Percentiles rank a stretch among this genome's conserved stretches.
phyloP scores from a whole-genome alignment of 2,329 filamentous ascomycete species.

The Talaromyces islandicus region DNA sequence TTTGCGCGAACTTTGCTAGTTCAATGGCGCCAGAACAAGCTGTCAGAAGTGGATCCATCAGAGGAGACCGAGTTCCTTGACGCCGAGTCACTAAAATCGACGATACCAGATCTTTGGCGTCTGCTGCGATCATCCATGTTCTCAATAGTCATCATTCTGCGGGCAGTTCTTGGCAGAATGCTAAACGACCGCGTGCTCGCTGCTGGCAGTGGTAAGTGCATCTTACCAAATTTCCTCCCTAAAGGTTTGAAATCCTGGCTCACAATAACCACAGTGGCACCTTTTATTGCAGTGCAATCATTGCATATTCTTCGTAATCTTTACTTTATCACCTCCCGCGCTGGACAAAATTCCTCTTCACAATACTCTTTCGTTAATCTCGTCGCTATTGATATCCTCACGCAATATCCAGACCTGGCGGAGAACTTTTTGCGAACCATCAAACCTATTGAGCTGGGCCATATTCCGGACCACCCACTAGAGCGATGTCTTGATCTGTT shows the following conservation, averaged over 20 bases:
- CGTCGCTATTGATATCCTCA: conserved; percentile 73
- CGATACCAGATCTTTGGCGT: conserved; percentile 68
- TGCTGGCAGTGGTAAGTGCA: conserved; percentile 42
- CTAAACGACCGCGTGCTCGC: conserved; percentile 53
- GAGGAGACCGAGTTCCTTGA: conserved; percentile 61
- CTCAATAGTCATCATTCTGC: conserved; percentile 66
- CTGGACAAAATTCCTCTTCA: conserved; percentile 69
- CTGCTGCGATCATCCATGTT: conserved; percentile 71
- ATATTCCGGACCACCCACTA: conserved; percentile 58
- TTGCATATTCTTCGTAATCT: conserved; percentile 70
- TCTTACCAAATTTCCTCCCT: too few species aligned
- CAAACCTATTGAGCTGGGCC: conserved; percentile 48
- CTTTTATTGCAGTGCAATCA: conserved; percentile 62
- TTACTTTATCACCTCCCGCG: conserved; percentile 72
- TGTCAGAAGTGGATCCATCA: conserved; percentile 65
- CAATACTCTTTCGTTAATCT: conserved; percentile 81
- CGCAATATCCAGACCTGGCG: conserved; percentile 61
- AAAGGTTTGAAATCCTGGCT: conserved; percentile 5
- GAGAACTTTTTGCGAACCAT: conserved; percentile 63
- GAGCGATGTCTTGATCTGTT: conserved; percentile 75
- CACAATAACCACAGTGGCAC: conserved; percentile 44
- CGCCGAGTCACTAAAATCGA: conserved; percentile 58
- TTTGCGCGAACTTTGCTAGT: conserved; percentile 63
- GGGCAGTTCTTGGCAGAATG: conserved; percentile 63
- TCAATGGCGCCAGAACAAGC: conserved; percentile 68